phyloP scores from a whole-genome alignment of 2,329 filamentous ascomycete species.

The Penicillium sp. region DNA sequence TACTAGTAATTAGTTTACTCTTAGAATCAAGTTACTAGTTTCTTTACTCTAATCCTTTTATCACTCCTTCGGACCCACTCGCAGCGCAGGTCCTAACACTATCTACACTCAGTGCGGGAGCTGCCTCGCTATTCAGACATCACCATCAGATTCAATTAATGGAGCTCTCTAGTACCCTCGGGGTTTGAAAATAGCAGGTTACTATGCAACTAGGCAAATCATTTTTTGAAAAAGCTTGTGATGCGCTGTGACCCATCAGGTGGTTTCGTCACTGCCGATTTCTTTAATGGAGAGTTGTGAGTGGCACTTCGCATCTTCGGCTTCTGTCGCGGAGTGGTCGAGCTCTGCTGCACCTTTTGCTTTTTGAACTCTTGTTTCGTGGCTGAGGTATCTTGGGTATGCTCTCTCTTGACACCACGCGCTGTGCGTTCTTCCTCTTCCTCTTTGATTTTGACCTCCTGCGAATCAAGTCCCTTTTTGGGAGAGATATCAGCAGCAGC shows the following conservation, averaged over 20 bases:
- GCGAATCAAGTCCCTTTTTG: slow-evolving; percentile 33
- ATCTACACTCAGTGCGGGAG: too few relatives aligned
- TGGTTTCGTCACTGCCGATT: slow-evolving; percentile 40
- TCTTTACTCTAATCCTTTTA: too few relatives aligned
- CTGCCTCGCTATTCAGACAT: too few relatives aligned
- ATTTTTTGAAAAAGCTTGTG: slow-evolving; percentile 50
- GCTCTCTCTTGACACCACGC: slow-evolving; percentile 51
- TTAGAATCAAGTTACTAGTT: too few relatives aligned
- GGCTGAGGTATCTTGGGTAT: slow-evolving; percentile 29
- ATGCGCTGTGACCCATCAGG: slow-evolving; percentile 53
- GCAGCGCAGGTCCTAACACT: too few relatives aligned
- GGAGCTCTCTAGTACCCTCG: too few relatives aligned
- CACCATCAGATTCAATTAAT: too few relatives aligned
- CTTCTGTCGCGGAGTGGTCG: slow-evolving; percentile 37
- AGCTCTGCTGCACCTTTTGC: slow-evolving; percentile 19
- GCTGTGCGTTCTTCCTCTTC: slow-evolving; percentile 48
- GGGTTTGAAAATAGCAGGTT: not conserved
- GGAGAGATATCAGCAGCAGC: slow-evolving; percentile 27
- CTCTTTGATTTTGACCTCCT: slow-evolving; percentile 29
- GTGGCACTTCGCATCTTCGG: slow-evolving; percentile 57
- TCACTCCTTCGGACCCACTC: too few relatives aligned
- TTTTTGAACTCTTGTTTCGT: slow-evolving; percentile 26
- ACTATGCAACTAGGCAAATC: too few relatives aligned
- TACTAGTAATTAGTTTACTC: too few relatives aligned
- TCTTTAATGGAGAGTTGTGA: slow-evolving; percentile 52